Percentiles rank a stretch among this genome's conserved stretches.
Evolutionary conservation across 2,329 filamentous ascomycete genomes (phyloP).

Genomic region (Fusarium duplospermum): DNA sequence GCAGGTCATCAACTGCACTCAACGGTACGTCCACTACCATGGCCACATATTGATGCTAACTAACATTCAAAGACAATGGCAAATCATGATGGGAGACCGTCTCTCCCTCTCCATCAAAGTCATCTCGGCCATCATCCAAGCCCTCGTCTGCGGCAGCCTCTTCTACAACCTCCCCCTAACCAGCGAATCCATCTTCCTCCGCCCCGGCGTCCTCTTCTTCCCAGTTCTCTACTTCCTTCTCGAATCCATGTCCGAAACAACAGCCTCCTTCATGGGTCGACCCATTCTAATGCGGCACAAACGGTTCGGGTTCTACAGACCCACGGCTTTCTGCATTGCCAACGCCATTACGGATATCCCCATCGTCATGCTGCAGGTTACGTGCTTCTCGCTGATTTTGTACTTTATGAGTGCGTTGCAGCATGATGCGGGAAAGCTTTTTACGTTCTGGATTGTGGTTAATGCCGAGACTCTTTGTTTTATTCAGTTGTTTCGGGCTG

Average conservation of each 20-base stretch:
- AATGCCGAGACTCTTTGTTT: constrained; percentile 69
- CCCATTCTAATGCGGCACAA: constrained; percentile 49
- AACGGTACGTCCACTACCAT: constrained; percentile 50
- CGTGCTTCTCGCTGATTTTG: constrained; percentile 60
- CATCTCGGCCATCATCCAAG: constrained; percentile 73
- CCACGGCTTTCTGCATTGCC: constrained; percentile 51
- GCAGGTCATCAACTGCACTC: constrained; percentile 51
- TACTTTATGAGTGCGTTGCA: constrained; percentile 50
- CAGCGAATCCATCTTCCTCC: constrained; percentile 68
- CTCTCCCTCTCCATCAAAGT: constrained; percentile 48
- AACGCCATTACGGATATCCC: constrained; percentile 56
- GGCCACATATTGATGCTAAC: constrained; percentile 38
- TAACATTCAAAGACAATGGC: constrained; percentile 36
- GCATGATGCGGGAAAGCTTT: constrained; percentile 58
- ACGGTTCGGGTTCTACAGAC: constrained; percentile 48
- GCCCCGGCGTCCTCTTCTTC: constrained; percentile 49
- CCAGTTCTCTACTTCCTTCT: constrained; percentile 53
- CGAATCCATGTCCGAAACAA: constrained; percentile 56
- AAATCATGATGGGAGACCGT: constrained; percentile 48
- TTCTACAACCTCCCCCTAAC: constrained; percentile 71
- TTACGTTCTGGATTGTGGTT: constrained; percentile 73
- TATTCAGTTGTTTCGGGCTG: constrained; percentile 73
- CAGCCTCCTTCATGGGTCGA: constrained; percentile 46
- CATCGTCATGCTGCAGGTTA: constrained; percentile 61
- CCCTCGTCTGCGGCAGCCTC: constrained; percentile 72